Conservation (phyloP, 306 rosid genomes). For the Pyrus betulifolia region DNA sequence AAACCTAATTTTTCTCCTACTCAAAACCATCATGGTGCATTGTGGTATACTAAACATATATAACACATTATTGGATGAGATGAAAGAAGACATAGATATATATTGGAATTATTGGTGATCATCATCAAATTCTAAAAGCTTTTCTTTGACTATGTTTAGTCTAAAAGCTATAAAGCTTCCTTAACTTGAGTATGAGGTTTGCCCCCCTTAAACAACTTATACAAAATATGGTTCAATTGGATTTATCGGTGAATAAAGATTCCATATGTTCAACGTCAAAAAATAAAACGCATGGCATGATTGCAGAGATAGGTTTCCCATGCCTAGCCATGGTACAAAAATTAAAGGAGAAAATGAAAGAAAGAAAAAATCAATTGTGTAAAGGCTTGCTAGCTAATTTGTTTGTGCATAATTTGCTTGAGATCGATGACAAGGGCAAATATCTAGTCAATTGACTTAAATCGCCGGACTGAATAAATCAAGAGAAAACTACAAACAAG, state of each 20-base stretch:
- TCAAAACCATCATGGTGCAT: background rate
- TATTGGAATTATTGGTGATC: background rate
- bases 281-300: conserved; percentile 9
- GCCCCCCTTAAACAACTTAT: background rate
- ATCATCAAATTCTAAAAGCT: background rate
- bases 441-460: no score
- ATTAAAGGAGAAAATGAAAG: background rate
- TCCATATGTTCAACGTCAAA: conserved; percentile 19
- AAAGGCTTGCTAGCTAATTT: background rate
- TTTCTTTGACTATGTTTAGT: background rate
- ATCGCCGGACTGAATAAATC: no score
- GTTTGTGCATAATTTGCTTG: background rate
- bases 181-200: background rate
- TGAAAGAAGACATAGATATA: background rate
- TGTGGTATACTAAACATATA: background rate
- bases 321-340: conserved; percentile 16
- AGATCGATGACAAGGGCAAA: background rate
- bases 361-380: background rate
- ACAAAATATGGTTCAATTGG: no score
- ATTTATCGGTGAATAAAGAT: background rate
- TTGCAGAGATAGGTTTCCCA: conserved; percentile 7
- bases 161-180: background rate
- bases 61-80: background rate
- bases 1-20: background rate
- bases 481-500: no score